Percentiles rank a stretch among this genome's conserved stretches.
phyloP scores from a whole-genome alignment of 805 yeast genomes.

The Alloascoidea africana region DNA sequence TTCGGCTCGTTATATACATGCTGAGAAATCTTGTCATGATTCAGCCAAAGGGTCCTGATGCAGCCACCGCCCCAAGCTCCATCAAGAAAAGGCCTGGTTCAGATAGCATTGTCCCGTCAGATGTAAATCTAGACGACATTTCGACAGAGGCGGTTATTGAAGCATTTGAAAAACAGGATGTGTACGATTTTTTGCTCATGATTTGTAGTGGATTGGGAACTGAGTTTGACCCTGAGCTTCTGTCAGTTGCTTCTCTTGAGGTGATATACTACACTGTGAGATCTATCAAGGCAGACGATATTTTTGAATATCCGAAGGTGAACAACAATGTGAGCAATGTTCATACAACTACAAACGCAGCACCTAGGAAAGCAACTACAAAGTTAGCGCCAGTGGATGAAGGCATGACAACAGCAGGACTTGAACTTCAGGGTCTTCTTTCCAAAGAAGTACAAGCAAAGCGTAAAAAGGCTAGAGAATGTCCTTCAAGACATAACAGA shows the following conservation, averaged over 20 bases:
- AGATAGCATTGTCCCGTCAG: not conserved
- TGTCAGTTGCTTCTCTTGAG: conserved; percentile 55
- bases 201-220: conserved; percentile 47
- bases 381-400: not conserved
- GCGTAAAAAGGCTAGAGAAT: conserved; percentile 18
- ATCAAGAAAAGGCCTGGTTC: conserved; percentile 18
- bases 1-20: conserved; percentile 58
- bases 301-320: conserved; percentile 10
- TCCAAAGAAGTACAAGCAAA: not conserved
- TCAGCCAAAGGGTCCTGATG: conserved; percentile 40
- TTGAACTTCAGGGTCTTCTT: conserved; percentile 20
- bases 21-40: conserved; percentile 68
- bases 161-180: conserved; percentile 55
- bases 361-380: not conserved
- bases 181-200: conserved; percentile 57
- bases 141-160: conserved; percentile 40
- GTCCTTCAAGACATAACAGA: conserved; percentile 71
- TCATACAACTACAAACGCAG: not conserved
- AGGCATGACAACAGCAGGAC: conserved; percentile 19
- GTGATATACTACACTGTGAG: conserved; percentile 46
- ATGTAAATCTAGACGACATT: conserved; percentile 53
- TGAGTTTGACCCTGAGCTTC: conserved; percentile 45
- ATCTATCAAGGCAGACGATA: conserved; percentile 30
- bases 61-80: conserved; percentile 10
- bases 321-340: not conserved